Percentiles rank a stretch among this genome's conserved stretches.
Conservation (phyloP, 2,329 filamentous ascomycete species). For the Ophiobolus disseminans region DNA sequence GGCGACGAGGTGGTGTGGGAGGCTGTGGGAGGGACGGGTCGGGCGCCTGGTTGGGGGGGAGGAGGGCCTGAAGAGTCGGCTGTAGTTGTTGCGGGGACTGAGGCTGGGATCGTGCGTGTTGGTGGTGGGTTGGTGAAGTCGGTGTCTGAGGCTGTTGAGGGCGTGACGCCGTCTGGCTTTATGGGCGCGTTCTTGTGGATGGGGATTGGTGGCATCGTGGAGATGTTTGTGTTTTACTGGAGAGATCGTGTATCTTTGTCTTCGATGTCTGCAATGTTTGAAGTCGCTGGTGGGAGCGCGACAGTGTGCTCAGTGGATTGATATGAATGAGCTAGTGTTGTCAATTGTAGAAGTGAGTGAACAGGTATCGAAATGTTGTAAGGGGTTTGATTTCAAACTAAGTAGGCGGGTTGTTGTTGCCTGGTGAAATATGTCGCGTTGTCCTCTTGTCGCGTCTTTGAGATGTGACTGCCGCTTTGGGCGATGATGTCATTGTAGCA, state of each 20-base stretch:
- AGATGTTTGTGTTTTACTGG: neutral
- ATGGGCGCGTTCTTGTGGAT: conserved; percentile 58
- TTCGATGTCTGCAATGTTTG: too few species aligned
- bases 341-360: neutral
- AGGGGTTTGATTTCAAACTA: neutral
- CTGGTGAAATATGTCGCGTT: conserved; percentile 22
- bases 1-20: conserved; percentile 25
- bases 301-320: too few species aligned
- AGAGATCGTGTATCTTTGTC: too few species aligned
- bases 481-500: conserved; percentile 37
- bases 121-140: conserved; percentile 38
- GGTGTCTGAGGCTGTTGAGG: conserved; percentile 45
- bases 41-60: conserved; percentile 51
- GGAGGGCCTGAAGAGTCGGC: conserved; percentile 33
- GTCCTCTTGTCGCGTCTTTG: conserved; percentile 19
- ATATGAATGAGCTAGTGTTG: too few species aligned
- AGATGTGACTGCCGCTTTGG: conserved; percentile 29
- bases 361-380: neutral
- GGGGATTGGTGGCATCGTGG: conserved; percentile 55
- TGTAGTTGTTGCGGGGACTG: conserved; percentile 40
- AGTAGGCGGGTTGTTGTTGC: conserved; percentile 25
- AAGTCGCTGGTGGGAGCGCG: too few species aligned
- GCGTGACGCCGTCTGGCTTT: conserved; percentile 47
- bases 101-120: conserved; percentile 42
- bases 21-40: conserved; percentile 33